Percentiles rank a stretch among this genome's conserved stretches.
Evolutionary conservation across 345 rosid genomes (phyloP).

Genomic region (Clarkia xantiana): DNA sequence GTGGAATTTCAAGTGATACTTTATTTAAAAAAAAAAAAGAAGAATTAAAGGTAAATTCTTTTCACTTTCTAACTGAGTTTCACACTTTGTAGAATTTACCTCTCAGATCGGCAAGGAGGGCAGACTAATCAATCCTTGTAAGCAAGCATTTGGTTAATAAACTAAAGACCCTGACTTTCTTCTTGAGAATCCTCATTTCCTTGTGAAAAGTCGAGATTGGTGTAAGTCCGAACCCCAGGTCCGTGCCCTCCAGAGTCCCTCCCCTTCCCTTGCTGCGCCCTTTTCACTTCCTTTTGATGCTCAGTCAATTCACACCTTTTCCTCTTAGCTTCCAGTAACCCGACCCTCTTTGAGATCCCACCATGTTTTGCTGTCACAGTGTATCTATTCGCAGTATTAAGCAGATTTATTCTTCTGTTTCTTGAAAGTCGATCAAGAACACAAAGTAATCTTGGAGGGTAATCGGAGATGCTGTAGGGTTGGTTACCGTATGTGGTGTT

Average conservation of each 20-base stretch:
- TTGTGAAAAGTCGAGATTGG: conserved; percentile 34
- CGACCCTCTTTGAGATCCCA: conserved; percentile 31
- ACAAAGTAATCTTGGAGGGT: conserved; percentile 30
- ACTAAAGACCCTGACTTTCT: too few relatives aligned
- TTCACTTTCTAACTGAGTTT: too few relatives aligned
- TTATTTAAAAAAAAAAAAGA: too few relatives aligned
- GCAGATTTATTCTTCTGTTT: conserved; percentile 25
- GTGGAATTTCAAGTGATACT: too few relatives aligned
- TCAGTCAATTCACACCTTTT: conserved; percentile 27
- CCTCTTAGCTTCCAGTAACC: conserved; percentile 17
- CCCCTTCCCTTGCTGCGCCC: conserved; percentile 36
- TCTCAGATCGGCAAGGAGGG: too few relatives aligned
- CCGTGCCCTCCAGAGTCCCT: conserved; percentile 35
- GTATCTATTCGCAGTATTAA: conserved; percentile 12
- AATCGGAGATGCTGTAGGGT: conserved; percentile 7
- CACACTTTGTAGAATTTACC: too few relatives aligned
- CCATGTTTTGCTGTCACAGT: conserved; percentile 19
- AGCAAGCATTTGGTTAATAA: too few relatives aligned
- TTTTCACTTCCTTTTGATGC: conserved; percentile 44
- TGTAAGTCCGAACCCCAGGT: conserved; percentile 34
- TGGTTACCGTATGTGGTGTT: conserved; percentile 32
- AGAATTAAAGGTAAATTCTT: too few relatives aligned
- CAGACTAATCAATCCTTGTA: too few relatives aligned
- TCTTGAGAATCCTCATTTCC: conserved; percentile 19
- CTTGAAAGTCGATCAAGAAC: conserved; percentile 37